phyloP scores from a whole-genome alignment of 139 green algal genomes.

The Volvox africanus region DNA sequence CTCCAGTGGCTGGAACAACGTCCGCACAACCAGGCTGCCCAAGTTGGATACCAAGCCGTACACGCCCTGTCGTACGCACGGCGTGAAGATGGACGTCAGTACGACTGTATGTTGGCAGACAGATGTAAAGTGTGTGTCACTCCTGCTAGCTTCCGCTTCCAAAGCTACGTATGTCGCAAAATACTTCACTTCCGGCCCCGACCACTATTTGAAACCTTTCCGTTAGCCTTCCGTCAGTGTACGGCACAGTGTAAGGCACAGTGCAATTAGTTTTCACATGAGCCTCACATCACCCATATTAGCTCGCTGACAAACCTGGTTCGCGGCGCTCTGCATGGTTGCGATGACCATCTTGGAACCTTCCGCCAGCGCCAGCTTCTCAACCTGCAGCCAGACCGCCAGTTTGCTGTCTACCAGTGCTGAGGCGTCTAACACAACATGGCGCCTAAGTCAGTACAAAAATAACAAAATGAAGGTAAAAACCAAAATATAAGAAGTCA shows the following conservation, averaged over 20 bases:
- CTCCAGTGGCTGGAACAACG: conserved; percentile 89
- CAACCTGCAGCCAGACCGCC: conserved; percentile 76
- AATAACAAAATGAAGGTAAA: too few species aligned
- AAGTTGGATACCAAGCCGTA: conserved; percentile 91
- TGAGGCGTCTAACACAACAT: too few species aligned
- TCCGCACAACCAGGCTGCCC: conserved; percentile 87
- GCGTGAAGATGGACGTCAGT: not conserved
- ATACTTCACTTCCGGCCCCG: too few species aligned
- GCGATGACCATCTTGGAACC: conserved; percentile 83
- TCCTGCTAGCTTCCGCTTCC: too few species aligned
- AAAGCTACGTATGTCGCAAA: too few species aligned
- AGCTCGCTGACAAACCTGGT: not conserved
- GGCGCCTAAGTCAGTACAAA: too few species aligned
- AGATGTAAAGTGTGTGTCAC: too few species aligned
- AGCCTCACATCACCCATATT: too few species aligned
- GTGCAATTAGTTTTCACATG: not conserved
- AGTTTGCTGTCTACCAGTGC: too few species aligned
- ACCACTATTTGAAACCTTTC: too few species aligned
- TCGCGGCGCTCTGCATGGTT: conserved; percentile 53
- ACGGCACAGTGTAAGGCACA: not conserved
- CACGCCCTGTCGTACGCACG: conserved; percentile 74
- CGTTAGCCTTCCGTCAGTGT: too few species aligned
- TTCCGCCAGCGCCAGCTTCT: conserved; percentile 91
- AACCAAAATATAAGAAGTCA: too few species aligned
- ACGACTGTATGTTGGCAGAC: not conserved